These are phyloP conservation scores for Taxillus chinensis DNA, from an alignment of 164 flowering plant species.

Conservation along the genomic window DNA sequence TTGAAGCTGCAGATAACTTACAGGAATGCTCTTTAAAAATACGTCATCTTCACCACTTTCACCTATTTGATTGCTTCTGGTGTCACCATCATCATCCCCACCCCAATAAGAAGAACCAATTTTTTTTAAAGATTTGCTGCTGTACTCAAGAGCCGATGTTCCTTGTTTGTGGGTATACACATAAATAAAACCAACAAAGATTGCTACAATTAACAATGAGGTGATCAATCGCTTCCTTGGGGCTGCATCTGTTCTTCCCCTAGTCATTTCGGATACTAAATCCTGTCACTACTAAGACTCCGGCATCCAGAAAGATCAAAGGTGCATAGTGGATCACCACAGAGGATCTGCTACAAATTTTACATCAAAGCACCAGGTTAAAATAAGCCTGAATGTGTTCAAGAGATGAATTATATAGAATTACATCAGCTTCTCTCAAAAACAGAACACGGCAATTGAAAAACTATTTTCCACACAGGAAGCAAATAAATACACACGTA, in stretches of 20 bases:
- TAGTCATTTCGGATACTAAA: conserved; percentile 10
- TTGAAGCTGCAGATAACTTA: conserved; percentile 11
- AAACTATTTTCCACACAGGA: too few species aligned
- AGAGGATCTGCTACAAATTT: not conserved
- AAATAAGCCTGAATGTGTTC: too few species aligned
- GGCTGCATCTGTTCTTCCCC: conserved; percentile 24
- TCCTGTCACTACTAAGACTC: not conserved
- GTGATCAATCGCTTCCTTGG: conserved; percentile 24
- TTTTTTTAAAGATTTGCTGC: conserved; percentile 22
- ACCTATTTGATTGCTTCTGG: conserved; percentile 2
- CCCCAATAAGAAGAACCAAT: conserved; percentile 30
- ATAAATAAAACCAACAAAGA: conserved; percentile 14
- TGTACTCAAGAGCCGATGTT: conserved; percentile 24
- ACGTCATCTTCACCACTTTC: conserved; percentile 14
- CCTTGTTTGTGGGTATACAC: conserved; percentile 15
- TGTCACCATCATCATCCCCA: conserved; percentile 24
- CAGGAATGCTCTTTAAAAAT: conserved; percentile 28
- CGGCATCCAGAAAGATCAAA: not conserved
- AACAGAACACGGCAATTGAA: too few species aligned
- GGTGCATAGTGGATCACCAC: not conserved
- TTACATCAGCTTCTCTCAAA: too few species aligned
- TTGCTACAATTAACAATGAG: conserved; percentile 10
- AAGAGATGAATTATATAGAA: too few species aligned
- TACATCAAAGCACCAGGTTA: too few species aligned
- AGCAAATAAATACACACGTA: too few species aligned